phyloP scores from a whole-genome alignment of 257 asterid species.

The Gentiana macrophylla region DNA sequence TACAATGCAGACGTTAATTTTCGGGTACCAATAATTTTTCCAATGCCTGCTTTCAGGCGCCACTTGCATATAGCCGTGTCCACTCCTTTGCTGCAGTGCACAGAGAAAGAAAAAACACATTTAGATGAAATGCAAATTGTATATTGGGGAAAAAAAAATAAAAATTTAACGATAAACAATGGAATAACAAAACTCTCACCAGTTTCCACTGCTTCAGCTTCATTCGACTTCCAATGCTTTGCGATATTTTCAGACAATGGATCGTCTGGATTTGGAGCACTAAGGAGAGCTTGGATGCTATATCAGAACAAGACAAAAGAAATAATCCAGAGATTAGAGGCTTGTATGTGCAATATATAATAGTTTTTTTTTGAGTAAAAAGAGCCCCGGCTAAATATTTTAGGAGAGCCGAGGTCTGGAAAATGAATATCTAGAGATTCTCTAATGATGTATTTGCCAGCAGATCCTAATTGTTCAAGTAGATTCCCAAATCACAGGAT shows the following conservation, averaged over 20 bases:
- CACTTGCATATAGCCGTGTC: constrained; percentile 26
- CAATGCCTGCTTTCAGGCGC: constrained; percentile 17
- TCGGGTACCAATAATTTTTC: background rate
- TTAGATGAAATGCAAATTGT: background rate
- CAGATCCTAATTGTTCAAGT: no score
- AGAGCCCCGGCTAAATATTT: no score
- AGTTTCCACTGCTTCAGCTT: constrained; percentile 61
- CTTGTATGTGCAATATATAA: no score
- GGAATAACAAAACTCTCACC: constrained; percentile 17
- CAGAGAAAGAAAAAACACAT: background rate
- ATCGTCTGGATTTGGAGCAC: constrained; percentile 69
- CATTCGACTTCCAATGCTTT: constrained; percentile 60
- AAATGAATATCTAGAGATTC: no score
- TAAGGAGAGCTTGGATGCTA: constrained; percentile 61
- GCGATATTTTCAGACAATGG: constrained; percentile 63
- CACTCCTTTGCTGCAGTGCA: constrained; percentile 29
- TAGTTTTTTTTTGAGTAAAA: no score
- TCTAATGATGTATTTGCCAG: no score
- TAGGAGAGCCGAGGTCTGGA: no score
- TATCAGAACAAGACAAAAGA: background rate
- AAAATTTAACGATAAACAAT: background rate
- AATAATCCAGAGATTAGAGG: background rate
- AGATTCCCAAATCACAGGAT: no score
- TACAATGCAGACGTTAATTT: no score
- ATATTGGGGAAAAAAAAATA: background rate